Conservation (phyloP, 2,329 filamentous ascomycete genomes). For the Graphium sp. region DNA sequence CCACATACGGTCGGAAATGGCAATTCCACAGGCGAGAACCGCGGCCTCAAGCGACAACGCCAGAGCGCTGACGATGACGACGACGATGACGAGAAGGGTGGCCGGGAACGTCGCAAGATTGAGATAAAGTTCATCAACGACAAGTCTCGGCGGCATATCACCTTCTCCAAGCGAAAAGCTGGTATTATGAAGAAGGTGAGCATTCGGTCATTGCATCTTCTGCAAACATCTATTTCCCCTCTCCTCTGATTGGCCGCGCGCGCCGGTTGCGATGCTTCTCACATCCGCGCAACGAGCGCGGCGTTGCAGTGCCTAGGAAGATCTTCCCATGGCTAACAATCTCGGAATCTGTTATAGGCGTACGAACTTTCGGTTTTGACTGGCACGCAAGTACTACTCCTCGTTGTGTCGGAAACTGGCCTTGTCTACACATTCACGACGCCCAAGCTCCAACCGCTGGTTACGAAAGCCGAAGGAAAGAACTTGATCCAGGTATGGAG, state of each 20-base stretch:
- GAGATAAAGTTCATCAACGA: conserved; percentile 99
- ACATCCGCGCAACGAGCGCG: not conserved
- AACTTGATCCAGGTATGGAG: conserved; percentile 86
- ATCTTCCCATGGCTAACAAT: conserved; percentile 4
- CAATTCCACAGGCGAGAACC: conserved; percentile 48
- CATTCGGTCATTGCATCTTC: conserved; percentile 8
- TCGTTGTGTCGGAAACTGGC: conserved; percentile 93
- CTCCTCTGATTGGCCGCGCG: not conserved
- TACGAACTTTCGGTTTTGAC: conserved; percentile 96
- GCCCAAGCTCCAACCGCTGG: conserved; percentile 91
- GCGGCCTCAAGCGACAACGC: conserved; percentile 81
- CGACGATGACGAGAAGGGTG: conserved; percentile 93
- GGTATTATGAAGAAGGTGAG: conserved; percentile 99
- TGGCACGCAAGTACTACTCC: conserved; percentile 87
- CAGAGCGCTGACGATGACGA: conserved; percentile 85
- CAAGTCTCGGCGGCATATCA: conserved; percentile 98
- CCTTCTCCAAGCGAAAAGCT: conserved; percentile 98
- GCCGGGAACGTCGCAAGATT: conserved; percentile 96
- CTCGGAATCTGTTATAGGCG: conserved; percentile 42
- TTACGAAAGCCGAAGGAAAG: conserved; percentile 97
- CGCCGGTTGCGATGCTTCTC: not conserved
- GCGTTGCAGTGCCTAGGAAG: not conserved
- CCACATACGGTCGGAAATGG: conserved; percentile 58
- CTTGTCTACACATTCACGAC: conserved; percentile 98
- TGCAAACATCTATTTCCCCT: not conserved